Base-by-base conservation (phyloP, 306 rosid genomes). In the Amphicarpaea edgeworthii region DNA sequence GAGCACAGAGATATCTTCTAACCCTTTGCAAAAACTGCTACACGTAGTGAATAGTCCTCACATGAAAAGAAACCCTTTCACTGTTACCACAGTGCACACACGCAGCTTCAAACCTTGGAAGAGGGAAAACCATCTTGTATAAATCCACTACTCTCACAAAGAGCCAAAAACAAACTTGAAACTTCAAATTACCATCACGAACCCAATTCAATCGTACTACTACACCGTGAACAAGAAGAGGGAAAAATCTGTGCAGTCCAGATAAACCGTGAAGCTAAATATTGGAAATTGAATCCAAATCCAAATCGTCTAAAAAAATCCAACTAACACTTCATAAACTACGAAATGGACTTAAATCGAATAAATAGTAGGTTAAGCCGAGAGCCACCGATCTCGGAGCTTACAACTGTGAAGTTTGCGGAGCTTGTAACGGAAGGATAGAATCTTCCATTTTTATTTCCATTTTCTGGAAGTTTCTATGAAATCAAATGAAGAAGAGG, bases 361-460 rank as follows among this genome's bases (percentile, higher is more conserved):
- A 66, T 11, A 76, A 58, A 58, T 24, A 26, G 65, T 60, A 61
- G 24, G 47, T 41, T 10, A 60, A 12, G 47, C 17, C 30, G 7
- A 77, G 61, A 75, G 58, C 50, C 71, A 28, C 49, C 86, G 85
- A 82, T 82, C 75, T 75, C 77, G 51, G 78, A 38, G 75, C 77
- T 65, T n/a, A 23, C 8, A 24, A 34, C 4, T 6, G 30, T 7
- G 12, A 58, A 62, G 40, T 24, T 24, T 34, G 16, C 5, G 6
- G 41, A 73, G 78, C 50, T 62, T 15, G 17, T 34, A 37, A 42
- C n/a, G 21, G 15, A n/a, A 20, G 46, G 16, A 26, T 16, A 15
- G 12, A 62, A 79, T 47, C 47, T 54, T 5, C 19, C 3, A 12
- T 10, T 1, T 15, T 19, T 1, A 23, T 61, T 59, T 68, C 1